phyloP scores from a whole-genome alignment of 2,329 filamentous ascomycete genomes.

The Alternaria infectoria region DNA sequence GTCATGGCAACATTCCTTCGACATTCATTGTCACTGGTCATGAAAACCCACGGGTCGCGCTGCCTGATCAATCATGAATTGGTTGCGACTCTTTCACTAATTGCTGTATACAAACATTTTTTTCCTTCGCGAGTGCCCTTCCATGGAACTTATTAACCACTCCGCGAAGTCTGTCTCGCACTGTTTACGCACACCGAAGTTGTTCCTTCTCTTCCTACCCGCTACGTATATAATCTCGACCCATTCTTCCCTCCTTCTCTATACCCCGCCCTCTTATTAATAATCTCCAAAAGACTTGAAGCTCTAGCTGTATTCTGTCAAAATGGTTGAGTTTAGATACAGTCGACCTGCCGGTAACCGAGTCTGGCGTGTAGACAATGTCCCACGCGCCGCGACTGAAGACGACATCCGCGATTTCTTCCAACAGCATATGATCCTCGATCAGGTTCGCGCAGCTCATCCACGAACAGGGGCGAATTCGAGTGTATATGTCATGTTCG shows the following conservation, averaged over 20 bases:
- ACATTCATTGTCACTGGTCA: neutral
- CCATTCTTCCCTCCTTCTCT: neutral
- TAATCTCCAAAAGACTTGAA: neutral
- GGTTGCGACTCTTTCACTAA: neutral
- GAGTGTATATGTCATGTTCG: neutral
- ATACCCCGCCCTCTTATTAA: neutral
- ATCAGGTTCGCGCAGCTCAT: neutral
- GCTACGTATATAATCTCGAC: neutral
- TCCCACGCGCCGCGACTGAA: neutral
- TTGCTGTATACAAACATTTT: neutral
- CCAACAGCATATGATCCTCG: neutral
- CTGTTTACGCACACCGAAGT: neutral
- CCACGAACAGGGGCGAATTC: neutral
- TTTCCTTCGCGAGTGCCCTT: neutral
- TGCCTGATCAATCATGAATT: neutral
- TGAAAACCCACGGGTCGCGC: neutral
- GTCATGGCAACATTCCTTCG: neutral
- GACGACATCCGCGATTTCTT: neutral
- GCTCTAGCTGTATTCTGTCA: neutral
- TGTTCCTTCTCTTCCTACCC: neutral
- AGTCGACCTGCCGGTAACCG: neutral
- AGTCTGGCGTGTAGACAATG: neutral
- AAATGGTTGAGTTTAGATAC: neutral
- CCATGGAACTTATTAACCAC: neutral
- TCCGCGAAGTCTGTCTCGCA: neutral